Evolutionary conservation across 148 eudicot species (phyloP).

Genomic region (Vaccinium macrocarpon): DNA sequence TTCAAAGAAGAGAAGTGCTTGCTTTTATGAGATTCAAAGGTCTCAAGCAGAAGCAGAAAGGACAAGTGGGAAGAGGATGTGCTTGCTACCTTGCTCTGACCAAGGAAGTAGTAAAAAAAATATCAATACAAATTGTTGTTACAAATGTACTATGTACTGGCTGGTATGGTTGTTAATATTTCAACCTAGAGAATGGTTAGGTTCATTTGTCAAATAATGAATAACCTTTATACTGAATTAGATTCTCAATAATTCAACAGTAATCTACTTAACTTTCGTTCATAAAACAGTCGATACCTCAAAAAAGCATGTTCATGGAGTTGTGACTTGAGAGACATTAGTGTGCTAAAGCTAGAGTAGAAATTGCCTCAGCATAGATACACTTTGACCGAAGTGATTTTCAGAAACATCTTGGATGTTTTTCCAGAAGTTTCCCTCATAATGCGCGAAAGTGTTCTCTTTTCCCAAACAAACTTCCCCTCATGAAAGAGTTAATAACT

Average conservation of each 20-base stretch:
- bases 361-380: neutral
- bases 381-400: neutral
- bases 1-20: conserved; percentile 6
- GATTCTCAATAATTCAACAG: neutral
- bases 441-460: neutral
- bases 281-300: neutral
- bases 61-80: no score
- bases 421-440: neutral
- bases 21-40: neutral
- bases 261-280: neutral
- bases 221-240: neutral
- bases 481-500: neutral
- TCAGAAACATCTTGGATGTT: neutral
- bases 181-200: neutral
- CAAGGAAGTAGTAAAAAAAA: neutral
- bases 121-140: neutral
- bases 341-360: neutral
- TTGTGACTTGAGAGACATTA: neutral
- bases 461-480: neutral
- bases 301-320: neutral
- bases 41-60: neutral
- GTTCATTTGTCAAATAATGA: neutral
- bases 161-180: no score
- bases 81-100: neutral
- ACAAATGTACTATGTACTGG: neutral